Evolutionary conservation across 2,329 filamentous ascomycete genomes (phyloP).

Genomic region (Xylaria sp.): DNA sequence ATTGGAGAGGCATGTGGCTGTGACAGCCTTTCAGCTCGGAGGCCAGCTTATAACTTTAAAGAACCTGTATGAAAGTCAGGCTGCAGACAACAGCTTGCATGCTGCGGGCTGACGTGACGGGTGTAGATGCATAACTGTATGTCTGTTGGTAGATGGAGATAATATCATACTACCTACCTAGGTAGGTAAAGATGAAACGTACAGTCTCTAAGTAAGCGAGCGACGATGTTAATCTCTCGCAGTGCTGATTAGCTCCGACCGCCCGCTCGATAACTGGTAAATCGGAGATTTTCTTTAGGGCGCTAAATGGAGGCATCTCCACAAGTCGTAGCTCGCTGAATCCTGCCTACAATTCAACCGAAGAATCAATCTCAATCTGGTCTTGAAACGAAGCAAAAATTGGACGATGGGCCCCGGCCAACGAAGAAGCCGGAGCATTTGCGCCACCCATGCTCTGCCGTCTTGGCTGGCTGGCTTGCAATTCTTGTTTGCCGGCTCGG

Average conservation of each 20-base stretch:
- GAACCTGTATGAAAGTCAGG: conserved; percentile 7
- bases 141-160: not conserved
- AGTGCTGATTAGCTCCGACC: conserved; percentile 3
- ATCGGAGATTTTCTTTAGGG: not conserved
- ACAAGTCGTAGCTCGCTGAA: not conserved
- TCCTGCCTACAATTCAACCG: not conserved
- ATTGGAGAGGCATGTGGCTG: not conserved
- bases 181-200: conserved; percentile 25
- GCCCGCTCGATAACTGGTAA: conserved; percentile 10
- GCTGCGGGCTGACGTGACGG: not conserved
- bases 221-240: not conserved
- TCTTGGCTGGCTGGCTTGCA: not conserved
- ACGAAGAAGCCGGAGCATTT: conserved; percentile 17
- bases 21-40: conserved; percentile 21
- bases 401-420: conserved; percentile 5
- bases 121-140: not conserved
- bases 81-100: not conserved
- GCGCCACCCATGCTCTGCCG: conserved; percentile 9
- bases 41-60: conserved; percentile 9
- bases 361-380: not conserved
- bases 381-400: conserved; percentile 18
- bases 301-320: not conserved
- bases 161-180: too few relatives aligned
- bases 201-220: not conserved
- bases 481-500: not conserved